Base-by-base conservation (phyloP, 2,329 filamentous ascomycete genomes). In the Phialocephala sp. region DNA sequence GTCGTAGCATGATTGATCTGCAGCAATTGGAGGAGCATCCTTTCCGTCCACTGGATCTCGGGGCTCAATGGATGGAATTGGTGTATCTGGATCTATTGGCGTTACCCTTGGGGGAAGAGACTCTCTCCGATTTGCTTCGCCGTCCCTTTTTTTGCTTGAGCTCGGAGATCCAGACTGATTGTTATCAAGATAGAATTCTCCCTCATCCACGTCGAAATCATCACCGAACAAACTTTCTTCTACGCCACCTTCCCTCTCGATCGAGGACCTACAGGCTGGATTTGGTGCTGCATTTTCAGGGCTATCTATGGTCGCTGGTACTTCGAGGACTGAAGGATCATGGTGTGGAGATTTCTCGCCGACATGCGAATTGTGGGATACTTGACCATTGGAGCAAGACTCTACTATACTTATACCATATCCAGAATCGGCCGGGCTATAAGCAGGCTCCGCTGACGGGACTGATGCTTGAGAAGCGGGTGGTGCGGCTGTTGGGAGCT, bases 331-430 rank as follows among this genome's bases (percentile, higher is more conserved):
- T 14, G 24, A 3, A 15, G 22, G 11, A 54, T 27, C 12, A 12
- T 32, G 22, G 8, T 8, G 22, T 27, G 14, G 24, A 14, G 1
- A 5, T 18, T 54, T 12, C 50, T 54, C 50, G 14, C 6, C 14
- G 24, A 54, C 11, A 5, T 18, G 24, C 22, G 50, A 54, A 27
- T 54, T 12, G 50, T 14, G 22, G 24, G 50, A 18, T 27, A 54
- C 27, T 27, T 37, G 20, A 2, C n/a, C n/a, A 39, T 58, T 32
- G 14, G 20, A n/a, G 35, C 32, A 39, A 14, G 32, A 20, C 3
- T 20, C 59, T 41, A 43, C 27, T 37, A 64, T 22, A 47, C 62
- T 64, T 9, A 18, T 27, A 55, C 62, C 62, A 24, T 60, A 64
- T 35, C 57, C 57, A 35, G 62, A 64, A 45, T 64, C 57, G 11